Conservation (phyloP, 805 yeast species). For the Lipomyces kockii region DNA sequence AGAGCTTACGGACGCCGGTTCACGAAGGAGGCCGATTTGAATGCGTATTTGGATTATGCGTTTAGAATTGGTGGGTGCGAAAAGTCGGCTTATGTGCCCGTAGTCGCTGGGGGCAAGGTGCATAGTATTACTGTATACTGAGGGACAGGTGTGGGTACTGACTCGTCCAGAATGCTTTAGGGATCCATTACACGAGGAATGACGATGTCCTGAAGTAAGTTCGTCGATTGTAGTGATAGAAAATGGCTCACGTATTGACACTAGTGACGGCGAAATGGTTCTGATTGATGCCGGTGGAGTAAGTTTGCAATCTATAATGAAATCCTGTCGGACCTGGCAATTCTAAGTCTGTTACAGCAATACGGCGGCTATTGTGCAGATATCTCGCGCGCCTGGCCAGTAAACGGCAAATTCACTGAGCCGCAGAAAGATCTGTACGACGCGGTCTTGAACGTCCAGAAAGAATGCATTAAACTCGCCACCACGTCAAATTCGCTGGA, state of each 20-base stretch:
- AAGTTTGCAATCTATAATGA: constrained; percentile 5
- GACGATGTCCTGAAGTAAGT: constrained; percentile 65
- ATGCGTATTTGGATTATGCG: constrained; percentile 78
- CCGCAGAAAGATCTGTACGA: constrained; percentile 87
- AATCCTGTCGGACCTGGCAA: neutral
- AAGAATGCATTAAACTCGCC: constrained; percentile 73
- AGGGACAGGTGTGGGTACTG: neutral
- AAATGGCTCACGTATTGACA: neutral
- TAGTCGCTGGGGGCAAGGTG: constrained; percentile 84
- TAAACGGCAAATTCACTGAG: constrained; percentile 68
- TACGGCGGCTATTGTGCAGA: constrained; percentile 95
- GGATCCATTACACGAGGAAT: constrained; percentile 92
- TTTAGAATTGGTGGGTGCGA: constrained; percentile 90
- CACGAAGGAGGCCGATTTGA: constrained; percentile 74
- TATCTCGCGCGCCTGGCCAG: constrained; percentile 97
- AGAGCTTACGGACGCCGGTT: constrained; percentile 74
- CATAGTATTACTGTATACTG: neutral
- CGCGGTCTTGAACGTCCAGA: constrained; percentile 84
- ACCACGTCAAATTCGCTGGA: constrained; percentile 62
- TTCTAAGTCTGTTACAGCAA: constrained; percentile 42
- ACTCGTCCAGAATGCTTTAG: constrained; percentile 63
- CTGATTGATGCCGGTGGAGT: constrained; percentile 92
- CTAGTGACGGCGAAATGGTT: constrained; percentile 74
- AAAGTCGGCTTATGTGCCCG: constrained; percentile 88
- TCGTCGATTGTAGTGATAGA: neutral